Base-by-base conservation (phyloP, 2,329 filamentous ascomycete species). In the Talaromyces sp. region DNA sequence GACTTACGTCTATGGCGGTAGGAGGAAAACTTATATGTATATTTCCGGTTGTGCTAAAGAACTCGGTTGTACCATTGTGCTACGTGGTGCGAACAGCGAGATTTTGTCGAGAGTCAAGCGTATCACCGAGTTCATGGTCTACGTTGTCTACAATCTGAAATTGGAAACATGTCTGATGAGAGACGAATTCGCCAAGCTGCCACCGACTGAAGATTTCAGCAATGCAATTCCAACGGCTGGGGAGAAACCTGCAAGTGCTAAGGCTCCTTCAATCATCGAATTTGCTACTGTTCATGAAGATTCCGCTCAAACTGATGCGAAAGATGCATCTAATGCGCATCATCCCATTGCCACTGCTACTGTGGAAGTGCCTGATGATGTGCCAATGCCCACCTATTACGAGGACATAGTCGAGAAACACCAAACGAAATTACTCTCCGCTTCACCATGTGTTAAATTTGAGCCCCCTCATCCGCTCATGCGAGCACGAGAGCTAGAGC, bases 41-140 rank as follows among this genome's bases (percentile, higher is more conserved):
- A 82, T 99, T 2, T 96, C 93, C 1, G 94, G 94, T 2, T 97
- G 93, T 71, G 88, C 90, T 9, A 92, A 91, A 68, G 90, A 96
- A 66, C 85, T 99, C 2, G 96, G 95, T 0, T 98, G 95, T 74
- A 99, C 95, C 0, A 97, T 99, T 70, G 92, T 93, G 13, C 82
- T 99, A 24, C 88, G 95, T 54, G 95, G 95, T 1, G 91, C 90
- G 3, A 88, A 90, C 66, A 88, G 88, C 35, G 81, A 86, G 57
- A 83, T 88, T 0, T 83, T 99, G 19, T 82, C 87, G 1, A 91
- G 88, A 70, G 88, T 99, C 76, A 99, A 99, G 78, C 87, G 88
- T 61, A 95, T 99, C 69, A 95, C 94, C 11, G 95, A 99, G 74
- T 98, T 99, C 74, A 97, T 99, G 94, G 90, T 96, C 43, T 99